These are phyloP conservation scores for Dendrocalamus latiflorus DNA, from an alignment of 202 grass and related monocot species.

Conservation along the genomic window DNA sequence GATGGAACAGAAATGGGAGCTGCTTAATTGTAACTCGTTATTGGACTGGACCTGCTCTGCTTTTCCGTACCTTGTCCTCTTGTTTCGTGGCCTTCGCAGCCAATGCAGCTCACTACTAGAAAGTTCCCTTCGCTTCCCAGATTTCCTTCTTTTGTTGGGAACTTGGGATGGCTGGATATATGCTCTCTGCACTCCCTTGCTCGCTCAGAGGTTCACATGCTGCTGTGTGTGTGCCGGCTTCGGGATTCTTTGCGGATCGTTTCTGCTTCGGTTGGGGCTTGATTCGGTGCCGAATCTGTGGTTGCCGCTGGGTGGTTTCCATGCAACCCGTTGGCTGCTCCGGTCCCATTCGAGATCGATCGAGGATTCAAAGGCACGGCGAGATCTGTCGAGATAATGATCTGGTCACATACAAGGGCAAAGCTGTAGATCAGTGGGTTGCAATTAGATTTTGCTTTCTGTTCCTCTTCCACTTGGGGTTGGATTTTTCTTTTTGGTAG, in stretches of 20 bases:
- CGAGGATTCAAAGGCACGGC: background rate
- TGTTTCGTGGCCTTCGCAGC: background rate
- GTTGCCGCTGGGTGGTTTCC: background rate
- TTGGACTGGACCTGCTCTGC: background rate
- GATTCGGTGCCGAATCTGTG: background rate
- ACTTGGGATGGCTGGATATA: too few species aligned
- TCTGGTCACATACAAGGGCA: background rate
- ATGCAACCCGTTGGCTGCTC: background rate
- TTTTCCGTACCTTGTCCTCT: background rate
- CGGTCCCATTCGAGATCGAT: background rate
- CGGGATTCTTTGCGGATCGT: background rate
- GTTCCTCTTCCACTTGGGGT: background rate
- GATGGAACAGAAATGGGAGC: background rate
- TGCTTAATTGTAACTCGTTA: conserved; percentile 7
- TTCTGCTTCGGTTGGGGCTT: too few species aligned
- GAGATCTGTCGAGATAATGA: background rate
- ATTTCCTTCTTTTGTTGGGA: too few species aligned
- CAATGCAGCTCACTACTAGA: too few species aligned
- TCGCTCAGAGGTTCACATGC: too few species aligned
- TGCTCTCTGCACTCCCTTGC: too few species aligned
- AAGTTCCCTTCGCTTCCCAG: too few species aligned
- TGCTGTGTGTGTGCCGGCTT: too few species aligned
- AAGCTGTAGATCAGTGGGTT: background rate
- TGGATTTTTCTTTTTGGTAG: background rate
- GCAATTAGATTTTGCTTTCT: background rate